Evolutionary conservation across 2,329 filamentous ascomycete genomes (phyloP).

Genomic region (Bipolaris zeicola): DNA sequence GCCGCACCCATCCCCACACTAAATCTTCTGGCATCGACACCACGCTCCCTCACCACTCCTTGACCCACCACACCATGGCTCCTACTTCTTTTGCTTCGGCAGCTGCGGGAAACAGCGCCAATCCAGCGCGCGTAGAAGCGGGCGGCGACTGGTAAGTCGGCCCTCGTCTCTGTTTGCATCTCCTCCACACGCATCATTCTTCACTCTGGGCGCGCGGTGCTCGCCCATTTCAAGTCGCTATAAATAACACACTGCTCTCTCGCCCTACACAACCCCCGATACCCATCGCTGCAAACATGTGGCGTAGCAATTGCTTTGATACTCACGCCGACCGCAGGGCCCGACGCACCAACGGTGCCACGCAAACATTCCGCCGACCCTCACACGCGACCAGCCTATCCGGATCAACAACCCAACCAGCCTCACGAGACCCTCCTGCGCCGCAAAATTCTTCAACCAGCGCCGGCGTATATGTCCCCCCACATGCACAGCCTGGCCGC

Average conservation of each 20-base stretch:
- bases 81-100: slow-evolving; percentile 59
- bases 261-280: too few species aligned
- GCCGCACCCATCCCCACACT: slow-evolving; percentile 32
- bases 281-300: slow-evolving; percentile 16
- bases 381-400: slow-evolving; percentile 64
- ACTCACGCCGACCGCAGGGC: slow-evolving; percentile 54
- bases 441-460: slow-evolving; percentile 43
- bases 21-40: slow-evolving; percentile 34
- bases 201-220: not conserved
- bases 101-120: slow-evolving; percentile 53
- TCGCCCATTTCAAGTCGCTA: slow-evolving; percentile 21
- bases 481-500: slow-evolving; percentile 63
- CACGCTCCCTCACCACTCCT: slow-evolving; percentile 25
- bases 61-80: slow-evolving; percentile 47
- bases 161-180: not conserved
- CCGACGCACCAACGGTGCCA: slow-evolving; percentile 68
- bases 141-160: slow-evolving; percentile 54
- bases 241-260: slow-evolving; percentile 13
- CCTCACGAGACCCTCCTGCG: slow-evolving; percentile 38
- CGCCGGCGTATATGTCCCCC: slow-evolving; percentile 63
- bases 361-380: slow-evolving; percentile 69
- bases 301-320: slow-evolving; percentile 1
- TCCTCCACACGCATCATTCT: slow-evolving; percentile 2
- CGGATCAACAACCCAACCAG: slow-evolving; percentile 43
- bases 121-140: slow-evolving; percentile 51